Conservation (phyloP, 75 land plant species). For the Azolla pinnata region DNA sequence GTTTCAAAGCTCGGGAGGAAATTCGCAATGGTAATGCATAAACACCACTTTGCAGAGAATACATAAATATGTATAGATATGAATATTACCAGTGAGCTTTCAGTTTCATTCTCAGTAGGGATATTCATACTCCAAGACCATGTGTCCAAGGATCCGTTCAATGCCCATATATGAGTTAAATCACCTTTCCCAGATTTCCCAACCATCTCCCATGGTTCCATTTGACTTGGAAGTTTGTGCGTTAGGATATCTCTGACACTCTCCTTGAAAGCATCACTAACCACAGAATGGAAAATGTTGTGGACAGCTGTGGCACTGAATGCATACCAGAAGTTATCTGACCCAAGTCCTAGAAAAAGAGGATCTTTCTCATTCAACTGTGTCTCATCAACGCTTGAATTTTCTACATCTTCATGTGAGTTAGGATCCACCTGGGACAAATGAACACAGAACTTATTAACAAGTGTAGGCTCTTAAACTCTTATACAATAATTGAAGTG, state of each 20-base stretch:
- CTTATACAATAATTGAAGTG: no score
- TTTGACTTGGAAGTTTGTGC: conserved; percentile 40
- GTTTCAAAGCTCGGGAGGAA: no score
- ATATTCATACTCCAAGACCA: conserved; percentile 94
- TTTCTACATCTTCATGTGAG: no score
- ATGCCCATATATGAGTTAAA: conserved; percentile 52
- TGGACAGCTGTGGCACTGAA: conserved; percentile 75
- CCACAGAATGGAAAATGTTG: conserved; percentile 41
- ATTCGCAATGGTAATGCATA: no score
- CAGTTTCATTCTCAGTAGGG: conserved; percentile 28
- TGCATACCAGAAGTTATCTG: conserved; percentile 80
- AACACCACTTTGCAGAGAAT: no score
- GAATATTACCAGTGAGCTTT: background rate
- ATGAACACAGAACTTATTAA: no score
- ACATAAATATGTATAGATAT: background rate
- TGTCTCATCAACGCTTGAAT: no score
- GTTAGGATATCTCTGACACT: conserved; percentile 50
- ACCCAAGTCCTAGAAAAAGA: conserved; percentile 73
- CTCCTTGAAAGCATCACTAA: conserved; percentile 39
- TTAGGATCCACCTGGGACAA: no score
- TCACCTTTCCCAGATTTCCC: conserved; percentile 38
- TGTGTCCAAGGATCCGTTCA: conserved; percentile 74
- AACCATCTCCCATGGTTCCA: conserved; percentile 52
- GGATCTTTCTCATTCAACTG: no score
- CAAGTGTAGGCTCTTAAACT: no score